Base-by-base conservation (phyloP, 169 alveolate species). In the Theileria sp. region DNA sequence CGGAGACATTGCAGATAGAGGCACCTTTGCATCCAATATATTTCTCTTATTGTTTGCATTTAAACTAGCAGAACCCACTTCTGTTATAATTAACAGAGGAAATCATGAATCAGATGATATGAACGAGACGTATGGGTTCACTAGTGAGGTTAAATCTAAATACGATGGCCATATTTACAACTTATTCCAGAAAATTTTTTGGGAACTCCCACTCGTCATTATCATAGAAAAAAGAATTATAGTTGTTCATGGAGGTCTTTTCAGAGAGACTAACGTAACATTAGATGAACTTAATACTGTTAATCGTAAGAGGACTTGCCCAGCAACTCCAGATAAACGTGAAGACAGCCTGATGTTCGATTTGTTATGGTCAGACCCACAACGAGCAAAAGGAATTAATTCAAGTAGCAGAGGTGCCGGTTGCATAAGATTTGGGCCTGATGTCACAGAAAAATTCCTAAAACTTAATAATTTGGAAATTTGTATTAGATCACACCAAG, bases 1-100 rank as follows among this genome's bases (percentile, higher is more conserved):
- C 81, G 98, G 98, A 0, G 98, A 95, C 69, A 94, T 95, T 28
- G 97, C 97, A 0, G 98, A 95, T 76, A 87, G 98, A 12, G 98
- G 98, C 8, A 82, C 89, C 65, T 87, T 92, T 66, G 94, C 97
- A 25, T 91, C 95, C 15, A 96, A 94, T 77, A 94, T 94, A 19
- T 91, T 94, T 79, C 86, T 93, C 74, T 80, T 94, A 61, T 71
- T 95, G 70, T 94, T 94, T 81, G 88, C 94, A 26, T 95, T 94
- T 88, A 95, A 94, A 78, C 77, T 95, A 58, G 81, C 92, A 30
- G 92, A 89, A 84, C 96, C 96, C 38, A 86, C 81, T 19, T 87
- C 93, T 58, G 97, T 95, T 30, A 86, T 87, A 80, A 92, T 95
- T 80, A 93, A 94, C 79, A 75, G 98, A 36, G 97, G 98, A n/a